These are phyloP conservation scores for Nemophila menziesii DNA, from an alignment of 257 asterid genomes.

Conservation along the genomic window DNA sequence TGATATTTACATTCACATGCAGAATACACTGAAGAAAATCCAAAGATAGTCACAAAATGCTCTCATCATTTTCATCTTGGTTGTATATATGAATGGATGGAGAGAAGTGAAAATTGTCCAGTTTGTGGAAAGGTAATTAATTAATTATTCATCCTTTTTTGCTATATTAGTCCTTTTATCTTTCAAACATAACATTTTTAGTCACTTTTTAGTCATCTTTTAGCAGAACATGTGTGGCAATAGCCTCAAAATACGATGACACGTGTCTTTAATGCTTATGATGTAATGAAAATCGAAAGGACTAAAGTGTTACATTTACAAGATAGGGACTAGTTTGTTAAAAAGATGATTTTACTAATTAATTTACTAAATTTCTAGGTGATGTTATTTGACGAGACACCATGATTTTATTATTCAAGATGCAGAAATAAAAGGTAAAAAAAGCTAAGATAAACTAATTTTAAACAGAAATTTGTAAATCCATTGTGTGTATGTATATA, in stretches of 20 bases:
- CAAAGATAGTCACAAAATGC: slow-evolving; percentile 73
- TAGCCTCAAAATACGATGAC: no score
- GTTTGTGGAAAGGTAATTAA: slow-evolving; percentile 75
- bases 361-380: slow-evolving; percentile 38
- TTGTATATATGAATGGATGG: slow-evolving; percentile 99
- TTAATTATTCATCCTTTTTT: neutral
- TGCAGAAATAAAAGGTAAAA: slow-evolving; percentile 18
- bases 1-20: slow-evolving; percentile 21
- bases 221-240: no score
- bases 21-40: slow-evolving; percentile 82
- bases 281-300: no score
- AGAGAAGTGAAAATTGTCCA: slow-evolving; percentile 91
- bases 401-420: slow-evolving; percentile 22
- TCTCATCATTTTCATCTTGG: slow-evolving; percentile 92
- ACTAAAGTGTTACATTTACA: no score
- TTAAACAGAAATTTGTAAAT: slow-evolving; percentile 24
- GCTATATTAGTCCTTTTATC: neutral
- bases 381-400: slow-evolving; percentile 77
- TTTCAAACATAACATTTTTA: no score
- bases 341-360: no score
- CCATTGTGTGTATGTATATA: slow-evolving; percentile 44
- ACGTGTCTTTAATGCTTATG: no score
- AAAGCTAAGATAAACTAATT: slow-evolving; percentile 9
- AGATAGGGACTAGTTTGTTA: no score
- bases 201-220: no score